These are phyloP conservation scores for Vitis amurensis DNA, from an alignment of 164 flowering plant species.

Conservation along the genomic window DNA sequence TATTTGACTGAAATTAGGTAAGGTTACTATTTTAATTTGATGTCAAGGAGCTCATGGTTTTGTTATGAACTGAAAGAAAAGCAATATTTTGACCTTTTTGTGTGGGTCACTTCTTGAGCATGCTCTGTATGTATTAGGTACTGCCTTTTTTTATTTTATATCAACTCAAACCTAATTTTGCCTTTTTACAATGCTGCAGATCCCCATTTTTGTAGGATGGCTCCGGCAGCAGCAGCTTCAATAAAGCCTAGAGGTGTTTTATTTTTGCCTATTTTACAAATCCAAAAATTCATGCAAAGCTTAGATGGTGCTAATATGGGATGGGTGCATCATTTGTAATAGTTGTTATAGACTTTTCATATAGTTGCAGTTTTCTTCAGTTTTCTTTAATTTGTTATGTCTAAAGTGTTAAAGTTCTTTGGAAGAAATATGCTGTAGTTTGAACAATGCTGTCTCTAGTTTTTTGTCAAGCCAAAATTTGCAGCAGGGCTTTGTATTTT, in stretches of 20 bases:
- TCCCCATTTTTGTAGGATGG: constrained; percentile 25
- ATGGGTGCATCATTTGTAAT: neutral
- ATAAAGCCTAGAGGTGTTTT: constrained; percentile 54
- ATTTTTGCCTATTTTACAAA: neutral
- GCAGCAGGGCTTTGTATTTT: neutral
- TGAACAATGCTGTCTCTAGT: too few species aligned
- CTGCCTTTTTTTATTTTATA: neutral
- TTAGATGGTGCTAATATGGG: neutral
- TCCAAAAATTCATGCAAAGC: neutral
- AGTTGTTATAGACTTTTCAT: too few species aligned
- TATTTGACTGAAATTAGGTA: too few species aligned
- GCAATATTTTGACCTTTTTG: neutral
- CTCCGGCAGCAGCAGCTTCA: constrained; percentile 41
- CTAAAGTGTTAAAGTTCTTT: too few species aligned
- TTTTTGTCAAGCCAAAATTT: too few species aligned
- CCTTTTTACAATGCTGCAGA: constrained; percentile 6
- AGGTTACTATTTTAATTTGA: too few species aligned
- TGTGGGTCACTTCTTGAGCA: neutral
- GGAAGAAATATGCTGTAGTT: too few species aligned
- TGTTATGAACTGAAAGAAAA: neutral
- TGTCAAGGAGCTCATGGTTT: neutral
- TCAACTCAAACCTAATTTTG: neutral
- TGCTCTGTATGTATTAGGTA: neutral
- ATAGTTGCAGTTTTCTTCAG: too few species aligned
- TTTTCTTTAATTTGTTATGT: too few species aligned